Evolutionary conservation across 2,329 filamentous ascomycete species (phyloP).

Genomic region (Thielaviopsis ethacetica): DNA sequence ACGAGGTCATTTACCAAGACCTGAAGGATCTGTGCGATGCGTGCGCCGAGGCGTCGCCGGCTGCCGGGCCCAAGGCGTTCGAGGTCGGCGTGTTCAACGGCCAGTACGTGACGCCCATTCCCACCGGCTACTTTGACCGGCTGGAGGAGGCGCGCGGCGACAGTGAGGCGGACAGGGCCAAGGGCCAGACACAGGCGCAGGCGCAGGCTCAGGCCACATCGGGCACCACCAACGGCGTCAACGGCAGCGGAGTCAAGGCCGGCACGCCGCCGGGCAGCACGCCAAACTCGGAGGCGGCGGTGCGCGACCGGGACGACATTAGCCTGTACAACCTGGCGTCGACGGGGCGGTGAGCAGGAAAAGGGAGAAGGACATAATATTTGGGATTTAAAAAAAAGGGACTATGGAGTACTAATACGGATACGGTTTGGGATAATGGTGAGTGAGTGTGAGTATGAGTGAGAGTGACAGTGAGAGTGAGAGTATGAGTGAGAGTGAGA

Average conservation of each 20-base stretch:
- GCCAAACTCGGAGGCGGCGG: slow-evolving; percentile 7
- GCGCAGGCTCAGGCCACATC: slow-evolving; percentile 2
- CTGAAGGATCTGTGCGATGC: slow-evolving; percentile 66
- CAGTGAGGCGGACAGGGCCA: slow-evolving; percentile 24
- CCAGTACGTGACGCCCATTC: slow-evolving; percentile 66
- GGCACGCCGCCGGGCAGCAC: background rate
- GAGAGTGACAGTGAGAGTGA: too few relatives aligned
- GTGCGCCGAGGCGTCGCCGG: slow-evolving; percentile 47
- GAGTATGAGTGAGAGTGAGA: too few relatives aligned
- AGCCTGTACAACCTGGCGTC: slow-evolving; percentile 10
- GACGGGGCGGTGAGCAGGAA: background rate
- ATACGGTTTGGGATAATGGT: too few relatives aligned
- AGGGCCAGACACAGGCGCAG: too few relatives aligned
- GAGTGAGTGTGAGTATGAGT: too few relatives aligned
- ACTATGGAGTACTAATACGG: too few relatives aligned
- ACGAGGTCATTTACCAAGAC: slow-evolving; percentile 38
- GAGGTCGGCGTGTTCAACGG: slow-evolving; percentile 90
- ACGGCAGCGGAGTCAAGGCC: slow-evolving; percentile 1
- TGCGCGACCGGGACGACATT: slow-evolving; percentile 10
- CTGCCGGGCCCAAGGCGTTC: slow-evolving; percentile 48
- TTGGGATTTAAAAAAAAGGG: too few relatives aligned
- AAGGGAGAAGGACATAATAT: too few relatives aligned
- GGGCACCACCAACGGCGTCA: background rate
- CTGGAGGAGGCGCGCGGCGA: slow-evolving; percentile 56
- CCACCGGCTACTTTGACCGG: slow-evolving; percentile 67